Conservation (phyloP, 441 rosid genomes). For the Hypseocharis bilobata region DNA sequence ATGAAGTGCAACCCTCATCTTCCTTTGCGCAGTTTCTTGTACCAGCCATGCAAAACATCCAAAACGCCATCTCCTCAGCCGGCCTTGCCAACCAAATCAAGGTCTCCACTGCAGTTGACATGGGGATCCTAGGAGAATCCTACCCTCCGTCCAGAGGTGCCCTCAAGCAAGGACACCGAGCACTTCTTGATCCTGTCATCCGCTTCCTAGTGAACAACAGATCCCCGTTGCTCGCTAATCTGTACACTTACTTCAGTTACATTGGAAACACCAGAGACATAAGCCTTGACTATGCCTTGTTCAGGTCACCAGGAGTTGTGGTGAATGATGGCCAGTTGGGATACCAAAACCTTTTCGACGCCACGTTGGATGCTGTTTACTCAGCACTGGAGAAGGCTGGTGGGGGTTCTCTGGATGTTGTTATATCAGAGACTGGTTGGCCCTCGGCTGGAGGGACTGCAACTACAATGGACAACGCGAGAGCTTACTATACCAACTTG, state of each 20-base stretch:
- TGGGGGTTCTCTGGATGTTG: slow-evolving; percentile 31
- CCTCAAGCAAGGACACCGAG: slow-evolving; percentile 20
- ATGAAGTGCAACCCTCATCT: slow-evolving; percentile 30
- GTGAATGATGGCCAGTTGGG: slow-evolving; percentile 18
- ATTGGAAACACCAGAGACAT: slow-evolving; percentile 15
- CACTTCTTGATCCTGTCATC: slow-evolving; percentile 29
- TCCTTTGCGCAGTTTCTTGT: slow-evolving; percentile 22
- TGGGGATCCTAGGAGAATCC: slow-evolving; percentile 8
- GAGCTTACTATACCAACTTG: slow-evolving; percentile 35
- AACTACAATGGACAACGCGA: slow-evolving; percentile 27
- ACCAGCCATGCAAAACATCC: slow-evolving; percentile 29
- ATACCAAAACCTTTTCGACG: slow-evolving; percentile 38
- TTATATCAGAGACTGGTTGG: slow-evolving; percentile 49
- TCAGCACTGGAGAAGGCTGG: slow-evolving; percentile 37
- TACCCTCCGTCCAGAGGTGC: slow-evolving; percentile 33
- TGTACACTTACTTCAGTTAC: slow-evolving; percentile 34
- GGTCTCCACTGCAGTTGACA: slow-evolving; percentile 34
- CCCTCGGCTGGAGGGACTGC: slow-evolving; percentile 31
- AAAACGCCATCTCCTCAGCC: neutral
- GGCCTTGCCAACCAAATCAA: slow-evolving; percentile 27
- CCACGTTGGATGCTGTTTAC: slow-evolving; percentile 31
- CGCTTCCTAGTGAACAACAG: slow-evolving; percentile 25
- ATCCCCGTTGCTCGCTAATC: slow-evolving; percentile 31
- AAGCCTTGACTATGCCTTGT: slow-evolving; percentile 32
- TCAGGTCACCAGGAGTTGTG: slow-evolving; percentile 20